phyloP scores from a whole-genome alignment of 2,329 filamentous ascomycete genomes.

The Apiospora pterosperma region DNA sequence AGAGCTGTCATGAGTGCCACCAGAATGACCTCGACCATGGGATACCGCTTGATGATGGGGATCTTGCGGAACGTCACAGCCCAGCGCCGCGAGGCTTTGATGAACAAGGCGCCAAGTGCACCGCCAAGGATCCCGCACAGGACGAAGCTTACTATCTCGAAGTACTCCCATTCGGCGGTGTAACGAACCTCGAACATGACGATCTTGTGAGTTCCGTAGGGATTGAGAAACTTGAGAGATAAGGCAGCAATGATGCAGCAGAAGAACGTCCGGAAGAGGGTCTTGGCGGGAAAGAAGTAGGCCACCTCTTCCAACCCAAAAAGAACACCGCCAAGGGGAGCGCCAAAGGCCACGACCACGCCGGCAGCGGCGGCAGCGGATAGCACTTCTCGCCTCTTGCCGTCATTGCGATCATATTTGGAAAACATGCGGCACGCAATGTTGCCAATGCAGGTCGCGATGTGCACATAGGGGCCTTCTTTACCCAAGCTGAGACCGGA shows the following conservation, averaged over 20 bases:
- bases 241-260: constrained; percentile 93
- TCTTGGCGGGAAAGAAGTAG: constrained; percentile 98
- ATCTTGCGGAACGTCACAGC: constrained; percentile 84
- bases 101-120: constrained; percentile 83
- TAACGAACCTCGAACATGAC: constrained; percentile 96
- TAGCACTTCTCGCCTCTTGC: constrained; percentile 88
- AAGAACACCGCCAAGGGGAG: constrained; percentile 80
- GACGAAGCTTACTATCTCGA: constrained; percentile 83
- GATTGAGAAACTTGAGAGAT: constrained; percentile 91
- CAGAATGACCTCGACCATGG: constrained; percentile 81
- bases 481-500: constrained; percentile 94
- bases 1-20: constrained; percentile 83
- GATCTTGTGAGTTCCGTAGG: constrained; percentile 94
- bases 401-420: constrained; percentile 94
- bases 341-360: constrained; percentile 91
- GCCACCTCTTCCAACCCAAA: constrained; percentile 94
- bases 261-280: constrained; percentile 95
- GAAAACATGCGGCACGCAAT: constrained; percentile 90
- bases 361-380: constrained; percentile 89
- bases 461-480: constrained; percentile 95
- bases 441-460: constrained; percentile 91
- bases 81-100: constrained; percentile 92
- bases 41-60: constrained; percentile 73
- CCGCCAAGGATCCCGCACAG: constrained; percentile 85
- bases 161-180: constrained; percentile 85